phyloP scores from a whole-genome alignment of 2,329 filamentous ascomycete species.

The Curvularia eragrostidis region DNA sequence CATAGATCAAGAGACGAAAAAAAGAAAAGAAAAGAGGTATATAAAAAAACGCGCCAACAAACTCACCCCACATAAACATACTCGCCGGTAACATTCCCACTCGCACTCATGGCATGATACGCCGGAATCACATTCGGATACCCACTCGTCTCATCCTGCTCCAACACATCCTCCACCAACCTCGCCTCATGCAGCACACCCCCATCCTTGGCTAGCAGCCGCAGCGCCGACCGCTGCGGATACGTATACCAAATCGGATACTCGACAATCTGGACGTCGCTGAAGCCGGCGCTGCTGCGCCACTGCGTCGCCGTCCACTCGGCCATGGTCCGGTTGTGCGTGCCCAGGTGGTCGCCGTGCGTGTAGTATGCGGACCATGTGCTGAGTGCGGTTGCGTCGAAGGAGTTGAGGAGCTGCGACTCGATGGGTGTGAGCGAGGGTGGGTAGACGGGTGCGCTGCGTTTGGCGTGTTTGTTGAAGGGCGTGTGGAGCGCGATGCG shows the following conservation, averaged over 20 bases:
- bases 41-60: too few species aligned
- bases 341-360: conserved; percentile 45
- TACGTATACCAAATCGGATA: conserved; percentile 50
- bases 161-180: conserved; percentile 43
- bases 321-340: conserved; percentile 47
- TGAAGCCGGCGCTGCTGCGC: conserved; percentile 33
- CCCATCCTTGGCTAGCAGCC: conserved; percentile 34
- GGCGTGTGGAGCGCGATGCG: conserved; percentile 22
- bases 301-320: conserved; percentile 44
- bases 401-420: conserved; percentile 48
- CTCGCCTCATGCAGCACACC: conserved; percentile 40
- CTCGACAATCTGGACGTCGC: conserved; percentile 40
- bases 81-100: conserved; percentile 55
- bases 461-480: not conserved
- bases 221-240: conserved; percentile 38
- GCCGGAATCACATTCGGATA: conserved; percentile 49
- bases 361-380: conserved; percentile 50
- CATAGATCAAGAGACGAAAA: too few species aligned
- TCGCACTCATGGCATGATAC: conserved; percentile 58
- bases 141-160: conserved; percentile 43
- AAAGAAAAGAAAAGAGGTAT: not conserved
- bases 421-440: conserved; percentile 46
- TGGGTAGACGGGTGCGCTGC: conserved; percentile 38
- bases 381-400: conserved; percentile 49
- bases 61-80: conserved; percentile 55